Evolutionary conservation across 192 early-diverging fungal species (phyloP).

Genomic region (Chytriomyces sp.): DNA sequence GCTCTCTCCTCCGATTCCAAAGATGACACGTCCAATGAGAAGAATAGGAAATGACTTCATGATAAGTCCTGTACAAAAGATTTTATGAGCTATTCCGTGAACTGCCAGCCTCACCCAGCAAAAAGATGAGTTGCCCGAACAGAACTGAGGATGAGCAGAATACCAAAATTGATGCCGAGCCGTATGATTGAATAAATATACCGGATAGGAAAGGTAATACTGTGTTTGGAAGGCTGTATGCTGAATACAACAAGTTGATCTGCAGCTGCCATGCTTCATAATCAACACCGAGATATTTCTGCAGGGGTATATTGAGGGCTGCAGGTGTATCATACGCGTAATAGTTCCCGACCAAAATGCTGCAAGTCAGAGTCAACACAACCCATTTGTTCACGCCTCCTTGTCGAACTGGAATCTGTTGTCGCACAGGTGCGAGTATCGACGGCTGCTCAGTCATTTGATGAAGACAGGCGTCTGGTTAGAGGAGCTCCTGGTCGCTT

Average conservation of each 20-base stretch:
- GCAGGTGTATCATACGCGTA: constrained; percentile 54
- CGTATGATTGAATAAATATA: constrained; percentile 39
- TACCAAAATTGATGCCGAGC: constrained; percentile 28
- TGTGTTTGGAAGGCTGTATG: constrained; percentile 68
- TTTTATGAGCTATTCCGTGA: constrained; percentile 49
- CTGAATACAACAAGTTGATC: constrained; percentile 59
- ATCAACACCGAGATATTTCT: constrained; percentile 40
- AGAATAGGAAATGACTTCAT: constrained; percentile 43
- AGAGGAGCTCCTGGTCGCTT: too few relatives aligned
- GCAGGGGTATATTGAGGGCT: constrained; percentile 52
- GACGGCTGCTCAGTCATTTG: too few relatives aligned
- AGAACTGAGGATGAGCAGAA: constrained; percentile 41
- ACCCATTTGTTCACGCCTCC: too few relatives aligned
- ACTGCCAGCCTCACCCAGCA: constrained; percentile 46
- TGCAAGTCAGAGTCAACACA: too few relatives aligned
- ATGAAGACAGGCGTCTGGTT: too few relatives aligned
- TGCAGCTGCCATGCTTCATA: constrained; percentile 51
- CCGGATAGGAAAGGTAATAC: constrained; percentile 64
- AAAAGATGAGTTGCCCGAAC: constrained; percentile 50
- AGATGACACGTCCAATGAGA: constrained; percentile 56
- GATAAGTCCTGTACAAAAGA: constrained; percentile 51
- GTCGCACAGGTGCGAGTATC: too few relatives aligned
- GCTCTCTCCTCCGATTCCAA: constrained; percentile 57
- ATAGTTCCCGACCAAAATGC: too few relatives aligned
- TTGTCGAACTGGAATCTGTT: too few relatives aligned